A percentile compares a stretch with the other conserved stretches of the same genome.
Conservation (phyloP, 2,329 filamentous ascomycete genomes). For the Phialophora tarda region DNA sequence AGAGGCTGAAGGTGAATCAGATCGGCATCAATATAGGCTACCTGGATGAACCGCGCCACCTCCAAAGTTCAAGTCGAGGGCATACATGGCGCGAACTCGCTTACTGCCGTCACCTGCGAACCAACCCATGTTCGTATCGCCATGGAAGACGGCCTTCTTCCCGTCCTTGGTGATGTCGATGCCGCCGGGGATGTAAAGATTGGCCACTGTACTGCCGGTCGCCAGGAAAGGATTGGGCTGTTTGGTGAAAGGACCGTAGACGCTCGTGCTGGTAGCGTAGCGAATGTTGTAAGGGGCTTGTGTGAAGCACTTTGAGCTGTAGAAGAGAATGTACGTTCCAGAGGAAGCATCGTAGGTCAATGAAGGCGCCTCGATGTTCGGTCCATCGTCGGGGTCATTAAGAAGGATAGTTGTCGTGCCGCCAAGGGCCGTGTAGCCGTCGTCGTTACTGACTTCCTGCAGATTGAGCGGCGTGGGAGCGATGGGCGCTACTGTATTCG, state of each 20-base stretch:
- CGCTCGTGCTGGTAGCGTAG: conserved; percentile 54
- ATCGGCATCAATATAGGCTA: not conserved
- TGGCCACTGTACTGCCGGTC: conserved; percentile 34
- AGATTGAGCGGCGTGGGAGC: conserved; percentile 49
- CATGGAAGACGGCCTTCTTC: conserved; percentile 32
- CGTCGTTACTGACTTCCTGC: conserved; percentile 44
- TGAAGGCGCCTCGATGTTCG: conserved; percentile 67
- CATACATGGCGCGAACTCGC: conserved; percentile 31
- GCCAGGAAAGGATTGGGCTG: conserved; percentile 23
- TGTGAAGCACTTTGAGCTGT: conserved; percentile 57
- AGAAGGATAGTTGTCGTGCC: conserved; percentile 62
- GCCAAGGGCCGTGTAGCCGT: conserved; percentile 62
- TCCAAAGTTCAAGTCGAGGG: conserved; percentile 12
- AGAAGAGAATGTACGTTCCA: conserved; percentile 64
- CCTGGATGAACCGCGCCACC: not conserved
- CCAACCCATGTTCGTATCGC: conserved; percentile 30
- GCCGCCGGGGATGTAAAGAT: conserved; percentile 37
- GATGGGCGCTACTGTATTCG: conserved; percentile 49
- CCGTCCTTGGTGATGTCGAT: conserved; percentile 37
- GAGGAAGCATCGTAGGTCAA: conserved; percentile 47
- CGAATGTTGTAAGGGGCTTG: conserved; percentile 60
- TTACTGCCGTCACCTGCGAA: conserved; percentile 24
- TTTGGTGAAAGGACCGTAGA: conserved; percentile 60
- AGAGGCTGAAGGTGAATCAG: not conserved
- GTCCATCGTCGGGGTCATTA: conserved; percentile 66